phyloP scores from a whole-genome alignment of 2,329 filamentous ascomycete genomes.

The Penicillium sp. region DNA sequence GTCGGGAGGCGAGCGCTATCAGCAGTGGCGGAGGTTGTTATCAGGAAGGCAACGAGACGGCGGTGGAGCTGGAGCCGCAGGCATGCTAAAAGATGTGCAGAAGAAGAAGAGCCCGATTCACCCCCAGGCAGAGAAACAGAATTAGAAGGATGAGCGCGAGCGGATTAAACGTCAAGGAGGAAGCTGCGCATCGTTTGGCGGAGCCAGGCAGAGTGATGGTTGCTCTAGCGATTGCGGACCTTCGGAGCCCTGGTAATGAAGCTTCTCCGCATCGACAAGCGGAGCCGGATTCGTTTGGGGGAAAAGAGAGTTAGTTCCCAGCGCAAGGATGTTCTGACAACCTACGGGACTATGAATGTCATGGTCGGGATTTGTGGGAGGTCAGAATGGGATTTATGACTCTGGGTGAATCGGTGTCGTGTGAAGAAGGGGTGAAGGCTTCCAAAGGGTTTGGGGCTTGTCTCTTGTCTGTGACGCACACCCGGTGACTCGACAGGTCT shows the following conservation, averaged over 20 bases:
- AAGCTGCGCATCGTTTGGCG: conserved; percentile 32
- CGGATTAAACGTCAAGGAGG: conserved; percentile 13
- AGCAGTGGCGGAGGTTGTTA: conserved; percentile 28
- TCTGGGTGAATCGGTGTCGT: conserved; percentile 16
- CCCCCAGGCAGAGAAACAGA: conserved; percentile 9
- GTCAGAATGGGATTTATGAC: background rate
- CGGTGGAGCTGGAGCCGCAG: conserved; percentile 35
- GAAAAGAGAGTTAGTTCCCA: conserved; percentile 22
- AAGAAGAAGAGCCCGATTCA: conserved; percentile 11
- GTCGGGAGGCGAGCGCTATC: conserved; percentile 23
- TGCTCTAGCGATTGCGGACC: conserved; percentile 28
- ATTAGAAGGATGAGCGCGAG: conserved; percentile 12
- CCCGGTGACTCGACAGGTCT: conserved; percentile 46
- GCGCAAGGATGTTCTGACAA: conserved; percentile 34
- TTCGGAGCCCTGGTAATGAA: conserved; percentile 33
- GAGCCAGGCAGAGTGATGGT: conserved; percentile 21
- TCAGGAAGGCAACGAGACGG: conserved; percentile 41
- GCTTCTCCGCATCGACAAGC: conserved; percentile 46
- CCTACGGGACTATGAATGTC: conserved; percentile 28
- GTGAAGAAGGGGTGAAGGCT: conserved; percentile 23
- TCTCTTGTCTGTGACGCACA: conserved; percentile 45
- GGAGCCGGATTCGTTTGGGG: conserved; percentile 25
- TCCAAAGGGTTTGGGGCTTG: conserved; percentile 9
- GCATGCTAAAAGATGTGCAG: conserved; percentile 44
- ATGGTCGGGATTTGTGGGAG: conserved; percentile 21